Conservation (phyloP, 805 yeast genomes). For the Candida golubevii region DNA sequence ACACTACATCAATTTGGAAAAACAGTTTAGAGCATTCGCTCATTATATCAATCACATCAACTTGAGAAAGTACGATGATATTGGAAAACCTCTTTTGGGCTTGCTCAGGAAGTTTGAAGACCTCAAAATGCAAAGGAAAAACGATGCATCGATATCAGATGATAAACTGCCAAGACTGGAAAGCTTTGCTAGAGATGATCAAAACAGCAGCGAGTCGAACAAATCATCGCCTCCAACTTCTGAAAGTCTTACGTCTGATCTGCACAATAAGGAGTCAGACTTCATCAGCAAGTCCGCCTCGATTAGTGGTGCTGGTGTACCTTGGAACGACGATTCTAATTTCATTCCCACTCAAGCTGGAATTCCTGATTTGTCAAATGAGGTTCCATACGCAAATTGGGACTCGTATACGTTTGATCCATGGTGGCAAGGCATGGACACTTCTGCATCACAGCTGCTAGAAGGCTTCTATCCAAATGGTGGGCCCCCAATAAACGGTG, state of each 20-base stretch:
- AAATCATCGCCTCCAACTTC: constrained; percentile 5
- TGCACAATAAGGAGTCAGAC: neutral
- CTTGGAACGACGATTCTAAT: neutral
- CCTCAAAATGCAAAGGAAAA: constrained; percentile 9
- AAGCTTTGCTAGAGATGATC: neutral
- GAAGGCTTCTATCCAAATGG: neutral
- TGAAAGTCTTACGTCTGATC: neutral
- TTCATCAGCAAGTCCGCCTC: neutral
- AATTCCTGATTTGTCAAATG: neutral
- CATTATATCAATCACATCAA: constrained; percentile 9
- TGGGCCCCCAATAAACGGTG: neutral
- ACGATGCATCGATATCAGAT: neutral
- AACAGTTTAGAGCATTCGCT: constrained; percentile 14
- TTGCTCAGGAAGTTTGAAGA: constrained; percentile 9
- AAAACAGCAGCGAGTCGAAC: neutral
- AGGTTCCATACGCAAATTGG: neutral
- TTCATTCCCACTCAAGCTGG: neutral
- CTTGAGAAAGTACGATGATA: constrained; percentile 17
- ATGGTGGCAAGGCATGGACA: constrained; percentile 1
- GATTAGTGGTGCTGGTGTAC: neutral
- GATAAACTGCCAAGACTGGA: neutral
- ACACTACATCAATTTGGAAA: constrained; percentile 16
- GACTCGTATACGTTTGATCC: constrained; percentile 2
- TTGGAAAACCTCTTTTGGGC: constrained; percentile 11
- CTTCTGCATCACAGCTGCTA: neutral